Conservation (phyloP, 2,329 filamentous ascomycete species). For the Aspergillus pseudoviridinutans region DNA sequence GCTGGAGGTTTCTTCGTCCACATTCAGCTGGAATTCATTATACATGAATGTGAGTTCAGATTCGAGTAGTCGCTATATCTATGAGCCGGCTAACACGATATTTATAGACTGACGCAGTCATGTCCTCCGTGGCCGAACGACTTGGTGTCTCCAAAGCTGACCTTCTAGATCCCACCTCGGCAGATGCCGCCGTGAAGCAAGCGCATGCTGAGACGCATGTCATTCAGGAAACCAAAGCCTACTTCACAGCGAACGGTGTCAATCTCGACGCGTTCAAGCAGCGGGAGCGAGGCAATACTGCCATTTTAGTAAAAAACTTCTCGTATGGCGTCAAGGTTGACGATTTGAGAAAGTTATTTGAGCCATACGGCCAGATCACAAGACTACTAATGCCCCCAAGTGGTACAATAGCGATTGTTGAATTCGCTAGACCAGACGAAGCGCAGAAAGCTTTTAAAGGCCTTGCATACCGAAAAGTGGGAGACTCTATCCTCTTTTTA, state of each 20-base stretch:
- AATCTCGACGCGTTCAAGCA: constrained; percentile 89
- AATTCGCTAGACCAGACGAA: constrained; percentile 74
- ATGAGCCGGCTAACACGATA: constrained; percentile 16
- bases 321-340: constrained; percentile 75
- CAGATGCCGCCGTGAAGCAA: constrained; percentile 92
- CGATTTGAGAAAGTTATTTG: constrained; percentile 76
- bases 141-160: constrained; percentile 89
- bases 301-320: constrained; percentile 93
- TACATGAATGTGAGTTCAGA: constrained; percentile 76
- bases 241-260: constrained; percentile 82
- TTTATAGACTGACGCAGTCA: constrained; percentile 69
- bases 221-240: constrained; percentile 93
- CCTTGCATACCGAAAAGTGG: constrained; percentile 84
- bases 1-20: constrained; percentile 69
- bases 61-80: neutral
- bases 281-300: constrained; percentile 75
- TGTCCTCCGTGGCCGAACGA: constrained; percentile 80
- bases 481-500: constrained; percentile 85
- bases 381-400: constrained; percentile 87
- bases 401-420: constrained; percentile 89
- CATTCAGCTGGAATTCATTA: constrained; percentile 99
- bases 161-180: constrained; percentile 88
- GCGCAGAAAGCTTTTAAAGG: constrained; percentile 79
- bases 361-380: constrained; percentile 77
- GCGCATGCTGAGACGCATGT: constrained; percentile 93